Evolutionary conservation across 352 stramenopile genomes (phyloP).

Genomic region (Phytophthora citrophthora): DNA sequence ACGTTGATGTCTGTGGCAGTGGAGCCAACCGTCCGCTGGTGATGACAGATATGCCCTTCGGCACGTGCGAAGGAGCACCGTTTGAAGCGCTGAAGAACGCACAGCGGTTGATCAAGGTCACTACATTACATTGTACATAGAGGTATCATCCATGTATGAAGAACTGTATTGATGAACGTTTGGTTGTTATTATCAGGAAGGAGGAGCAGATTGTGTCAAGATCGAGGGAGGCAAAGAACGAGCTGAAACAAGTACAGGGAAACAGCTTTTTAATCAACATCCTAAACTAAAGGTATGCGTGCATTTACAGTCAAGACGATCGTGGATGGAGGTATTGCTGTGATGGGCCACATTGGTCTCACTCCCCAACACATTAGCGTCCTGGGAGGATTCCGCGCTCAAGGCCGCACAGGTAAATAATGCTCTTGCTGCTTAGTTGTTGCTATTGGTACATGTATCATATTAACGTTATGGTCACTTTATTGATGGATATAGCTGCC

Average conservation of each 20-base stretch:
- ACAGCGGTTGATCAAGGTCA: slow-evolving; percentile 91
- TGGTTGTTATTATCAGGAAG: slow-evolving; percentile 81
- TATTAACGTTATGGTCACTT: neutral
- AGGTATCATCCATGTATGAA: neutral
- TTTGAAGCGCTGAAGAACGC: slow-evolving; percentile 95
- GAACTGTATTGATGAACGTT: neutral
- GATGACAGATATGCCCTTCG: slow-evolving; percentile 99
- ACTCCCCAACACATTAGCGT: slow-evolving; percentile 96
- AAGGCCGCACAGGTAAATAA: slow-evolving; percentile 92
- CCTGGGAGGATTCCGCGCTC: slow-evolving; percentile 96
- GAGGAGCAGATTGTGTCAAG: slow-evolving; percentile 98
- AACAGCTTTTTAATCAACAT: neutral
- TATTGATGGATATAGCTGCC: slow-evolving; percentile 37
- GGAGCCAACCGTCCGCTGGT: slow-evolving; percentile 91
- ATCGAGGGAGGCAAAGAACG: slow-evolving; percentile 95
- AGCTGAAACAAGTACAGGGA: slow-evolving; percentile 62
- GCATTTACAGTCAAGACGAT: slow-evolving; percentile 63
- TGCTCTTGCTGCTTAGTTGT: neutral
- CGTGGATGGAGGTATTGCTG: slow-evolving; percentile 91
- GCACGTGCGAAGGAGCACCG: slow-evolving; percentile 93
- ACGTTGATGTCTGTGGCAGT: slow-evolving; percentile 33
- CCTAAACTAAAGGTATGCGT: neutral
- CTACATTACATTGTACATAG: neutral
- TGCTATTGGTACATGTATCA: neutral
- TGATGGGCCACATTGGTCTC: slow-evolving; percentile 98